Conservation (phyloP, 805 yeast genomes). For the Suhomyces xylopsoci region DNA sequence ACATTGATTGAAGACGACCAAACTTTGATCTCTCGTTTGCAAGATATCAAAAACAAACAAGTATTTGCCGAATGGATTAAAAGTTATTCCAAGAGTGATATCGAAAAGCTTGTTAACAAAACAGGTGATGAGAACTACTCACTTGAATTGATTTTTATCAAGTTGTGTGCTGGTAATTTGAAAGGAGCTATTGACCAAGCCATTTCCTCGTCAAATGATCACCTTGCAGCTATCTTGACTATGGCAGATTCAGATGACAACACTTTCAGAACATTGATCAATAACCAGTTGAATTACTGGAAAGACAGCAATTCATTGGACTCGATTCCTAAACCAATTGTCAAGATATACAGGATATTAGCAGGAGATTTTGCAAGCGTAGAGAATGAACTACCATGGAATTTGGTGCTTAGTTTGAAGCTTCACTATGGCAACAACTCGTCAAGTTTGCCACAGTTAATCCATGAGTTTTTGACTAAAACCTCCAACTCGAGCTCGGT, state of each 20-base stretch:
- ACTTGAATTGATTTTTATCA: slow-evolving; percentile 50
- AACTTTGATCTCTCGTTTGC: slow-evolving; percentile 14
- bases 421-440: slow-evolving; percentile 58
- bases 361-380: slow-evolving; percentile 48
- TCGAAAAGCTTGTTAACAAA: slow-evolving; percentile 21
- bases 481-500: slow-evolving; percentile 14
- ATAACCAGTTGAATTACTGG: slow-evolving; percentile 68
- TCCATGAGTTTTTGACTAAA: background rate
- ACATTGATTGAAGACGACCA: slow-evolving; percentile 3
- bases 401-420: slow-evolving; percentile 53
- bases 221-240: slow-evolving; percentile 67
- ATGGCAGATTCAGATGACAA: slow-evolving; percentile 69
- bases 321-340: slow-evolving; percentile 51
- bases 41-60: slow-evolving; percentile 35
- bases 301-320: slow-evolving; percentile 34
- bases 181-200: slow-evolving; percentile 63
- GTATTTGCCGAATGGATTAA: slow-evolving; percentile 58
- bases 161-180: slow-evolving; percentile 54
- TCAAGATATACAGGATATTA: slow-evolving; percentile 62
- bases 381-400: slow-evolving; percentile 59
- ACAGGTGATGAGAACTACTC: slow-evolving; percentile 27
- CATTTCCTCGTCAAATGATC: slow-evolving; percentile 57
- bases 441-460: slow-evolving; percentile 1
- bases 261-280: slow-evolving; percentile 53
- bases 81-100: slow-evolving; percentile 35